Percentiles rank a stretch among this genome's conserved stretches.
Conservation (phyloP, 148 eudicot species). For the Persicaria tinctoria region DNA sequence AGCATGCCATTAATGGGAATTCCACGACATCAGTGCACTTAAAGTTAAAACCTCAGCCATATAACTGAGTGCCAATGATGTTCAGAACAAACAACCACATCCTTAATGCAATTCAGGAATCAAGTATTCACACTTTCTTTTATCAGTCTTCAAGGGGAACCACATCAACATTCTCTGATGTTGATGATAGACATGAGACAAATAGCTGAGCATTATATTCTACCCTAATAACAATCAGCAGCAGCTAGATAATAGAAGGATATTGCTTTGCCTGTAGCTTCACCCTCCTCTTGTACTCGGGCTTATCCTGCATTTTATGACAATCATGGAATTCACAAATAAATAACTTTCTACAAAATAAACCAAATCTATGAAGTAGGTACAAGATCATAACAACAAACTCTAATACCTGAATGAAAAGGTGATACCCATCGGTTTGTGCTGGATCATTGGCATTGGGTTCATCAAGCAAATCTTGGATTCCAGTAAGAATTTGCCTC, state of each 20-base stretch:
- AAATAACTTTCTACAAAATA: not conserved
- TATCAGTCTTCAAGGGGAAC: not conserved
- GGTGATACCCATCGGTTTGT: conserved; percentile 38
- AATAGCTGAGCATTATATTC: conserved; percentile 5
- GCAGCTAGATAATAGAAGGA: conserved; percentile 11
- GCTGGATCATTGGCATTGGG: conserved; percentile 52
- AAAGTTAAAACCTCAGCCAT: conserved; percentile 7
- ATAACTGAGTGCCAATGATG: conserved; percentile 7
- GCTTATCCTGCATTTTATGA: conserved; percentile 10
- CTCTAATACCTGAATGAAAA: conserved; percentile 23
- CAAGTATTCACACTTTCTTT: conserved; percentile 8
- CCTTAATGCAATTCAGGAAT: conserved; percentile 7
- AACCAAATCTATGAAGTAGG: not conserved
- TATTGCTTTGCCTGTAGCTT: conserved; percentile 21
- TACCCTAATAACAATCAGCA: not conserved
- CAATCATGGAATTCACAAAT: not conserved
- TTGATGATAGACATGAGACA: not conserved
- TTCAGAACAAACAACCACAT: not conserved
- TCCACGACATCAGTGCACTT: conserved; percentile 5
- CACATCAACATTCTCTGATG: conserved; percentile 1
- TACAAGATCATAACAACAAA: not conserved
- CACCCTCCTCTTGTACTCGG: conserved; percentile 17
- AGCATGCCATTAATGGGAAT: not conserved
- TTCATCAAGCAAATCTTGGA: conserved; percentile 48
- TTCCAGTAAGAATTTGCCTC: conserved; percentile 52